Conservation (phyloP, 75 land plant species). For the Cryptomeria japonica region DNA sequence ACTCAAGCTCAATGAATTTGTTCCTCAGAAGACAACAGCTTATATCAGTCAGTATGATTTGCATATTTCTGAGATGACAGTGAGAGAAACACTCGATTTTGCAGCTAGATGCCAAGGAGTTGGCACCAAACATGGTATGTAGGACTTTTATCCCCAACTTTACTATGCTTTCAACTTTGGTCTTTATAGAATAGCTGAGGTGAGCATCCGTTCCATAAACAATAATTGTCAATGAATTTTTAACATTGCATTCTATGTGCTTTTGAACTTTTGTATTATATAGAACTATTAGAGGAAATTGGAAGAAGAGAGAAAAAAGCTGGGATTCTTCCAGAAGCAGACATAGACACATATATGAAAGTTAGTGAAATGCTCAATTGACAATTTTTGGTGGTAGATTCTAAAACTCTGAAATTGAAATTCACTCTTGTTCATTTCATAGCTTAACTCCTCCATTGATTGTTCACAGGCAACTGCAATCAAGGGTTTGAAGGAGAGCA, state of each 20-base stretch:
- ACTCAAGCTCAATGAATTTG: constrained; percentile 45
- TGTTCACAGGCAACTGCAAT: constrained; percentile 21
- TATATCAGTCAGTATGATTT: constrained; percentile 61
- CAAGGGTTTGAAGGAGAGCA: constrained; percentile 17
- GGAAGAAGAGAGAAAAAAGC: constrained; percentile 63
- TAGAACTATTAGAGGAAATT: constrained; percentile 73
- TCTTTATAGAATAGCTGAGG: background rate
- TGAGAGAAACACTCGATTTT: constrained; percentile 61
- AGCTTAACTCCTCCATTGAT: background rate
- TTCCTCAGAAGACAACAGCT: constrained; percentile 56
- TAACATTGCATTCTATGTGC: background rate
- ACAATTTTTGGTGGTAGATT: background rate
- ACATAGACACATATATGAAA: constrained; percentile 82
- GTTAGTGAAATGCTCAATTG: constrained; percentile 19
- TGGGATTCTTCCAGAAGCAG: constrained; percentile 79
- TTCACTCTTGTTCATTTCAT: background rate
- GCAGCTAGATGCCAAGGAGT: constrained; percentile 56
- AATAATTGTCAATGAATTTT: background rate
- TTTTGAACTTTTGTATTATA: background rate
- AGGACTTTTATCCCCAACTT: background rate
- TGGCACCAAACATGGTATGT: constrained; percentile 39
- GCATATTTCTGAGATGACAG: constrained; percentile 54
- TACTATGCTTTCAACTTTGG: background rate
- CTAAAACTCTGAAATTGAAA: background rate
- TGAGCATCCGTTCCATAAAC: background rate